Evolutionary conservation across 331 rosid genomes (phyloP).

Genomic region (Acacia concinna): DNA sequence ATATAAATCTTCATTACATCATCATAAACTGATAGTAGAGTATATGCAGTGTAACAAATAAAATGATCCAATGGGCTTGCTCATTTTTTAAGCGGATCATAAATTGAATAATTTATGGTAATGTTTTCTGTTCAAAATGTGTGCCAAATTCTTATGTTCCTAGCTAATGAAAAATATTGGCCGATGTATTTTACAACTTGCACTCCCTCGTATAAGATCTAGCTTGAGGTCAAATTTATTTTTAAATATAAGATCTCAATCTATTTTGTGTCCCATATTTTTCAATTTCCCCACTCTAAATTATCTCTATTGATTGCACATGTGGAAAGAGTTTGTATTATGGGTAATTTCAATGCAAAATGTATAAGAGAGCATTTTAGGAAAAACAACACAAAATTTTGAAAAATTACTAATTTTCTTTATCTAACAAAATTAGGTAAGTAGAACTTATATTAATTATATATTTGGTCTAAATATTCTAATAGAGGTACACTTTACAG

Average conservation of each 20-base stretch:
- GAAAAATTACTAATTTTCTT: too few species aligned
- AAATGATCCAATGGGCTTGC: not conserved
- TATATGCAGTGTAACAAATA: not conserved
- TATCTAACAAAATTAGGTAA: too few species aligned
- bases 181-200: not conserved
- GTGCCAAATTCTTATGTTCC: not conserved
- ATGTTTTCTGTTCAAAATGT: not conserved
- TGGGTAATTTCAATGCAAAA: too few species aligned
- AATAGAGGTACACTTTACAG: constrained; percentile 56
- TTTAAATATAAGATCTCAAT: too few species aligned
- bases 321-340: too few species aligned
- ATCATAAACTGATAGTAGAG: not conserved
- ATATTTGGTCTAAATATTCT: constrained; percentile 58
- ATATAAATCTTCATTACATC: not conserved
- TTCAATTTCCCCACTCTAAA: too few species aligned
- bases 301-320: too few species aligned
- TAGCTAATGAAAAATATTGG: not conserved
- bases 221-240: too few species aligned
- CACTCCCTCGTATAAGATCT: too few species aligned
- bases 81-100: not conserved
- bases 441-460: not conserved
- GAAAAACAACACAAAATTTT: too few species aligned
- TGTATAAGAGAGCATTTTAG: too few species aligned
- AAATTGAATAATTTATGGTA: not conserved
- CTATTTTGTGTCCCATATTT: too few species aligned